A percentile compares a stretch with the other conserved stretches of the same genome.
phyloP scores from a whole-genome alignment of 352 stramenopile genomes.

The Pelagophyceae sp. region DNA sequence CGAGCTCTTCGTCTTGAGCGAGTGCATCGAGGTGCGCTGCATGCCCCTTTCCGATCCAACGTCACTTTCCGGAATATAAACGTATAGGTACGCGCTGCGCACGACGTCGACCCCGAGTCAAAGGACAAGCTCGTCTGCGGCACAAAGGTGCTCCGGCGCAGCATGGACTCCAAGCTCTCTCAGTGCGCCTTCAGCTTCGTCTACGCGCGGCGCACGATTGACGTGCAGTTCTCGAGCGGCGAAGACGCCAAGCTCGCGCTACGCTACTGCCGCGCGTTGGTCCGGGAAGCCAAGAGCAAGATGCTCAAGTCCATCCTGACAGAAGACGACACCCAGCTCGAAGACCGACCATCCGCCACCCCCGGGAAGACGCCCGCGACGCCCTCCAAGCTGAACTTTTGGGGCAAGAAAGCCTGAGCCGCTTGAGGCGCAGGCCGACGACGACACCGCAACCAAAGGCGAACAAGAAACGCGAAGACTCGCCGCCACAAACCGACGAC shows the following conservation, averaged over 20 bases:
- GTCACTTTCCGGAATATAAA: too few relatives aligned
- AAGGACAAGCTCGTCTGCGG: slow-evolving; percentile 13
- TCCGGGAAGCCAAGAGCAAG: slow-evolving; percentile 1
- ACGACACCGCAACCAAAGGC: too few relatives aligned
- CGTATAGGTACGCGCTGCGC: too few relatives aligned
- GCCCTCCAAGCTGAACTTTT: too few relatives aligned
- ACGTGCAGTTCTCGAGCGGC: neutral
- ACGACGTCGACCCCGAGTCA: slow-evolving; percentile 1
- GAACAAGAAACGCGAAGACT: too few relatives aligned
- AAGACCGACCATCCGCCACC: too few relatives aligned
- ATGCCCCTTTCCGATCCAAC: too few relatives aligned
- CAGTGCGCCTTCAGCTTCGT: neutral
- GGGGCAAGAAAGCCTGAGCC: too few relatives aligned
- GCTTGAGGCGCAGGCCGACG: too few relatives aligned
- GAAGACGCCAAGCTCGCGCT: neutral
- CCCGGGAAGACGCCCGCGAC: too few relatives aligned
- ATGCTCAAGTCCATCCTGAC: neutral
- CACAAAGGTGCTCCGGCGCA: neutral
- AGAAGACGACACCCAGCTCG: too few relatives aligned
- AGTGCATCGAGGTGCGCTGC: slow-evolving; percentile 2
- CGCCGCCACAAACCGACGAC: too few relatives aligned
- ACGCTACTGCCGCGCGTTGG: neutral
- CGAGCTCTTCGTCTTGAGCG: neutral
- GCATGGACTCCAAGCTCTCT: neutral
- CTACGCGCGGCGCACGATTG: neutral